Percentiles rank a stretch among this genome's conserved stretches.
Evolutionary conservation across 1,139 yeast species (phyloP).

Genomic region (Taiozyma onychis): DNA sequence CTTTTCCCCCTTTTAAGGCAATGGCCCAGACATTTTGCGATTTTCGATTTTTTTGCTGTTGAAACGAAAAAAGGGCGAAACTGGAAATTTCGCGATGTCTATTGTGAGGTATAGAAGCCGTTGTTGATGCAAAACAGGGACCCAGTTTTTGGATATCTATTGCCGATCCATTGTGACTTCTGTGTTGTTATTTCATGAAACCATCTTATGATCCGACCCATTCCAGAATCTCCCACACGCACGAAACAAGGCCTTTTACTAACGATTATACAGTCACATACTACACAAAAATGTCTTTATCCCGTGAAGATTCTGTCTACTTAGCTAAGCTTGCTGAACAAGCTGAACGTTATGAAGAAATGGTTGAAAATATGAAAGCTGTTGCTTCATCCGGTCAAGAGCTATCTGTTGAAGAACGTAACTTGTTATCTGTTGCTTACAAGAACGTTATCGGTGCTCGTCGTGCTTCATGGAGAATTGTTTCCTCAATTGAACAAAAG

Average conservation of each 20-base stretch:
- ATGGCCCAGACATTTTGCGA: neutral
- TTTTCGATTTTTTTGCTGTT: neutral
- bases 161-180: too few relatives aligned
- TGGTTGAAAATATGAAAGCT: constrained; percentile 98
- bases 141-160: neutral
- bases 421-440: constrained; percentile 93
- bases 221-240: neutral
- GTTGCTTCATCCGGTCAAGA: constrained; percentile 97
- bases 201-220: neutral
- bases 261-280: neutral
- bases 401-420: constrained; percentile 95
- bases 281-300: constrained; percentile 52
- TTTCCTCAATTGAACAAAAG: constrained; percentile 94
- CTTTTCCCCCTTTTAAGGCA: neutral
- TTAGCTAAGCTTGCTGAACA: constrained; percentile 99
- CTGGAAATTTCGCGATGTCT: neutral
- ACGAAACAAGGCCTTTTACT: neutral
- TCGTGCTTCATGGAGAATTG: constrained; percentile 99
- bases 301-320: constrained; percentile 98
- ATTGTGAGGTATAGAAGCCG: neutral
- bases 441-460: constrained; percentile 98
- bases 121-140: neutral
- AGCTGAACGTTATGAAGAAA: constrained; percentile 99
- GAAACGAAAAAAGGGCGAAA: neutral
- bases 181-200: too few relatives aligned